Evolutionary conservation across 148 eudicot genomes (phyloP), one percentile per base, ranked within the genome.

Genomic region (Oxyria digyna): DNA sequence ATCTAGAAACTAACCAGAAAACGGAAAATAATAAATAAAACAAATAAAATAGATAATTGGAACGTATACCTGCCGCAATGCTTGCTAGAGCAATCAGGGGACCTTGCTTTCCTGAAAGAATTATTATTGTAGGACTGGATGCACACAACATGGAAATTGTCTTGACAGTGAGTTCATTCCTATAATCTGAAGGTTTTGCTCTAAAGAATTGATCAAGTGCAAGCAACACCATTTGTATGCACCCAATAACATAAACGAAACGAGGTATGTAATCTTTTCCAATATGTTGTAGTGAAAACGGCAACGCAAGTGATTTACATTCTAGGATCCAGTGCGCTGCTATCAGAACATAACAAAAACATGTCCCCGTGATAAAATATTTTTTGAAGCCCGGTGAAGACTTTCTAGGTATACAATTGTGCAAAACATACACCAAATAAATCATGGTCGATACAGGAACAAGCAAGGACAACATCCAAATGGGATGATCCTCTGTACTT

Each of bases 51-150:
- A n/a, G n/a, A n/a, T n/a, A n/a, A n/a, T n/a, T n/a, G n/a, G n/a
- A n/a, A n/a, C n/a, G n/a, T n/a, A n/a, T 72, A 91, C 99, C 99
- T 91, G 88, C 97, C 65, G 79, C 76, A 27, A 95, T 69, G 46
- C 83, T 74, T 74, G 85, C 91, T 63, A 95, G 63, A 71, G 84
- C 91, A 75, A 81, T 73, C 75, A 85, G 71, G 50, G 91, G 80
- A 33, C 99, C 99, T 83, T 91, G 99, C 75, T 80, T 95, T 42
- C 97, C 99, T 42, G 89, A 87, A n/a, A 95, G 78, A 38, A 91
- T 70, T 55, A 95, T 83, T 59, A 91, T 71, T 35, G 89, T 78
- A 68, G 96, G 80, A 78, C 96, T 87, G 84, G 87, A 95, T 17
- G 91, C 81, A 73, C 87, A 86, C 76, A 91, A 21, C 93, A 91